Evolutionary conservation across 2,329 filamentous ascomycete species (phyloP).

Genomic region (Aotearoamyces nothofagi): DNA sequence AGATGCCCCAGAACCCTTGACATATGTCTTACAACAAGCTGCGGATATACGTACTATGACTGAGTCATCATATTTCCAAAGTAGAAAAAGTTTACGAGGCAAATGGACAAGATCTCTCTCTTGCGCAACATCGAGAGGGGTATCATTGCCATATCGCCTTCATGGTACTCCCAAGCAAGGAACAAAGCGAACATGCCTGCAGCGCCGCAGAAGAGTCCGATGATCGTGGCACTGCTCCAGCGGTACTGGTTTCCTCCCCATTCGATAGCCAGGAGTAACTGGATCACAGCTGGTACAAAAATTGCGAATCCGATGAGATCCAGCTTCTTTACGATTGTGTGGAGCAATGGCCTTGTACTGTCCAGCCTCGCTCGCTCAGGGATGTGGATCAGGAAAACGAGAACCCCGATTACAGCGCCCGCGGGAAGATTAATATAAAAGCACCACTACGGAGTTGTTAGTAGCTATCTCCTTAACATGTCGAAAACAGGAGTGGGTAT

Average conservation of each 20-base stretch:
- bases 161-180: constrained; percentile 10
- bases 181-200: constrained; percentile 11
- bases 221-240: constrained; percentile 15
- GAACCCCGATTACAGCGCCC: constrained; percentile 17
- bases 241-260: constrained; percentile 18
- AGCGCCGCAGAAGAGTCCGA: constrained; percentile 14
- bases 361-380: no score
- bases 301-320: constrained; percentile 20
- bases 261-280: constrained; percentile 20
- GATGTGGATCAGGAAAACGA: constrained; percentile 21
- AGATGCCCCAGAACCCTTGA: no score
- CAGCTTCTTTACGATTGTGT: constrained; percentile 50
- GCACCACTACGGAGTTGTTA: no score
- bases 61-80: constrained; percentile 1
- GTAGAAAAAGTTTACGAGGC: constrained; percentile 4
- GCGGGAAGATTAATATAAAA: constrained; percentile 25
- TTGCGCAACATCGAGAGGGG: constrained; percentile 10
- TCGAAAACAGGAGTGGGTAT: constrained; percentile 2
- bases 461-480: neutral
- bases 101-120: constrained; percentile 5
- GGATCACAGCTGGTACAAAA: constrained; percentile 17
- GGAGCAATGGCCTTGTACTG: constrained; percentile 32
- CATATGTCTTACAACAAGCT: no score
- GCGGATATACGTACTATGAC: no score
- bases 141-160: constrained; percentile 15